A percentile compares a stretch with the other conserved stretches of the same genome.
Evolutionary conservation across 2,329 filamentous ascomycete genomes (phyloP).

Genomic region (Diplodia scrobiculata): DNA sequence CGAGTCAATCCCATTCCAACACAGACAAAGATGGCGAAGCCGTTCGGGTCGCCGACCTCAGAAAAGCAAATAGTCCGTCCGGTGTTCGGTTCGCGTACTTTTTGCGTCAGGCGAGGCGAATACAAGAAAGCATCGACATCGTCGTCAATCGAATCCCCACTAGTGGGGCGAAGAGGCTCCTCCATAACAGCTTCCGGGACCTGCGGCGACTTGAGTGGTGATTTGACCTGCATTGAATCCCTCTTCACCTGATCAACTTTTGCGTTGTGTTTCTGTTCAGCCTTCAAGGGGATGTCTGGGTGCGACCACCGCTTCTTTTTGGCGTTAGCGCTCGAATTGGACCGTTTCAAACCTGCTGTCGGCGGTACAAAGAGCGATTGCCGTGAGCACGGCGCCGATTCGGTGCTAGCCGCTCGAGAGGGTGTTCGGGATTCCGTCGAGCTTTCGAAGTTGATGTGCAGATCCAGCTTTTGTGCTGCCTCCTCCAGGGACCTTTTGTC

Average conservation of each 20-base stretch:
- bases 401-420: conserved; percentile 27
- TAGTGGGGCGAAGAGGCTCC: conserved; percentile 65
- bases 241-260: conserved; percentile 26
- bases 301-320: conserved; percentile 47
- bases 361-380: conserved; percentile 20
- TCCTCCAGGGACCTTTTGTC: conserved; percentile 26
- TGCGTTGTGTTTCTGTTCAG: conserved; percentile 42
- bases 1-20: conserved; percentile 96
- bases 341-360: conserved; percentile 38
- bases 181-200: conserved; percentile 57
- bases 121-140: conserved; percentile 83
- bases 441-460: conserved; percentile 19
- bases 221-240: conserved; percentile 33
- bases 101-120: conserved; percentile 82
- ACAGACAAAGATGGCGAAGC: conserved; percentile 91
- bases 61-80: conserved; percentile 92
- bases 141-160: conserved; percentile 83
- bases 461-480: conserved; percentile 19
- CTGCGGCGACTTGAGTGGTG: conserved; percentile 42
- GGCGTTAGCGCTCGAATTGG: conserved; percentile 36
- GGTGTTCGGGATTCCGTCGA: conserved; percentile 19
- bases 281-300: conserved; percentile 46
- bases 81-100: conserved; percentile 80
- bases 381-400: conserved; percentile 32
- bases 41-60: conserved; percentile 89